These are phyloP conservation scores for Aspergillus tanneri DNA, from an alignment of 2,329 filamentous ascomycete species.

Conservation along the genomic window DNA sequence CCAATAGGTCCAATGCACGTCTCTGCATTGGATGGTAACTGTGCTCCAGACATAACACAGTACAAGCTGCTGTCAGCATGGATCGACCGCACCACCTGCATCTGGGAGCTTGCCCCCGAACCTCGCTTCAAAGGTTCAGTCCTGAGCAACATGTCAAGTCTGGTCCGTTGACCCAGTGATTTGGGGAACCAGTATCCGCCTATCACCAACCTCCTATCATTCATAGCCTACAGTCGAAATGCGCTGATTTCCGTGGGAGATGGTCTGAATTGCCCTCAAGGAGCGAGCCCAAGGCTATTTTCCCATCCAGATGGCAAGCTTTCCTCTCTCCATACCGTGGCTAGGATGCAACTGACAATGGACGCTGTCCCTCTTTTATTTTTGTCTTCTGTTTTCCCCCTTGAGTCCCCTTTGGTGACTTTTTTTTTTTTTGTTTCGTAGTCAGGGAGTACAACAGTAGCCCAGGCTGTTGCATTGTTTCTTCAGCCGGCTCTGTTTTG, in stretches of 20 bases:
- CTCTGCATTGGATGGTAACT: slow-evolving; percentile 17
- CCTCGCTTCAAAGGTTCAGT: slow-evolving; percentile 13
- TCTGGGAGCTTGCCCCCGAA: slow-evolving; percentile 21
- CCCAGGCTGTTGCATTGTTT: slow-evolving; percentile 23
- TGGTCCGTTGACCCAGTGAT: slow-evolving; percentile 23
- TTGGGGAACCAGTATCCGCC: slow-evolving; percentile 22
- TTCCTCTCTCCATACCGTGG: no score
- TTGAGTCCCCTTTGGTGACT: not conserved
- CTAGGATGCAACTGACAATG: no score
- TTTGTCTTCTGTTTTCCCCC: not conserved
- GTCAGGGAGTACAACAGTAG: slow-evolving; percentile 25
- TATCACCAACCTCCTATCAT: slow-evolving; percentile 17
- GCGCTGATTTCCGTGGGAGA: slow-evolving; percentile 19
- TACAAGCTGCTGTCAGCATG: slow-evolving; percentile 17
- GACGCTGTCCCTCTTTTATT: not conserved
- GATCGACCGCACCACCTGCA: slow-evolving; percentile 24
- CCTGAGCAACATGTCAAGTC: slow-evolving; percentile 17
- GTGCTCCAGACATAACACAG: slow-evolving; percentile 12
- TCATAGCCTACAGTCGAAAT: slow-evolving; percentile 19
- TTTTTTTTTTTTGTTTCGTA: slow-evolving; percentile 11
- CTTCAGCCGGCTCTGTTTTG: slow-evolving; percentile 15
- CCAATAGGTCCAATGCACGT: slow-evolving; percentile 24
- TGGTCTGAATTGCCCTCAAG: slow-evolving; percentile 8
- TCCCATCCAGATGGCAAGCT: slow-evolving; percentile 12
- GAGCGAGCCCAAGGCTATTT: slow-evolving; percentile 5